Evolutionary conservation across 2,329 filamentous ascomycete genomes (phyloP), one percentile per base, ranked within the genome.

Genomic region (Hymenoscyphus fraxineus): DNA sequence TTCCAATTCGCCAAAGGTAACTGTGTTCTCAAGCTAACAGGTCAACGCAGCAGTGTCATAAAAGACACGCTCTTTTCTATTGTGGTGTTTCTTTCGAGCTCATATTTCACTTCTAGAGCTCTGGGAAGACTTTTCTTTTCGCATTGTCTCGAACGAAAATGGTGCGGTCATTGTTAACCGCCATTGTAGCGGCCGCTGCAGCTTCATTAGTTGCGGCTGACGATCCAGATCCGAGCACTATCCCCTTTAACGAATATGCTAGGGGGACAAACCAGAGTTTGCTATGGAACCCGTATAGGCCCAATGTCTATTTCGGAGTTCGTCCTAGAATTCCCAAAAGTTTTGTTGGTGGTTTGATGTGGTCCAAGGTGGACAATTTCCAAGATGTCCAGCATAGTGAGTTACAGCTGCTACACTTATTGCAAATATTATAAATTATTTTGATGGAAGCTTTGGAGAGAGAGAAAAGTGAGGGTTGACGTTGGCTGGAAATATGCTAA

Each of bases 241-340:
- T 74, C 32, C 59, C 73, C 31, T 70, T 70, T 35, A 68, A 70
- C 32, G 80, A 81, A 70, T 73, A 78, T 60, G 73, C 70, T 6
- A 63, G 73, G 32, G 67, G 68, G 31, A 86, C 85, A 73, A 97
- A 98, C 77, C 85, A 96, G 74, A 94, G 90, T 73, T 82, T 99
- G 71, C 83, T 98, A 80, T 99, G 95, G 95, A 95, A 95, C 0
- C 92, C 95, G 1, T 99, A 98, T 79, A 87, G 92, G 71, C 90
- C 94, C 0, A 97, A 97, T 74, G 78, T 98, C 56, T 98, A 97
- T 78, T 98, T 98, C 80, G 94, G 94, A 1, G 85, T 97, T 41
- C 85, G 92, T 22, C 92, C 94, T 57, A 85, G 93, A 65, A 82
- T 94, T 59, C 90, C 93, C 0, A 88, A 93, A 75, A 93, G 91